Base-by-base conservation (phyloP, 2,329 filamentous ascomycete genomes). In the Cladosporium sp. region DNA sequence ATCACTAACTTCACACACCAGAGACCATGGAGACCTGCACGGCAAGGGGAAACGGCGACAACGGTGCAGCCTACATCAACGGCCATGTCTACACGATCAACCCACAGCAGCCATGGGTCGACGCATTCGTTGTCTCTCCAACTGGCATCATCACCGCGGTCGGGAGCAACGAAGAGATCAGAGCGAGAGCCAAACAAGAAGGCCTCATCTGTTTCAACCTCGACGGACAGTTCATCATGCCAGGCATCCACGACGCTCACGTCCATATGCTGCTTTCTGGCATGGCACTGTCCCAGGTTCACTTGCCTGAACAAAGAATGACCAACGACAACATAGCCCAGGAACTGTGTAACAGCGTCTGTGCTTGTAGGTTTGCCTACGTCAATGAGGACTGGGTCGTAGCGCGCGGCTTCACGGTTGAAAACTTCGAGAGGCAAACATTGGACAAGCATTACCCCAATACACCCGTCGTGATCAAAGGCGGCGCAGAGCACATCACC, bases 191-290 rank as follows among this genome's bases (percentile, higher is more conserved):
- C 1, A 55, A 60, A 20, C 8, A 57, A 3, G 25, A 45, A 5
- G 12, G 25, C 17, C 39, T 64, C 2, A 60, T 69, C 6, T 54
- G 61, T 4, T 65, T 66, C 28, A 65, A 73, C 47, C 60, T 73
- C 1, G 59, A 62, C 22, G 62, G 60, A n/a, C 57, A 60, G 10
- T 73, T 73, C 45, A 61, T 69, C 8, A 73, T 74, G 71, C 71
- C 71, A 1, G 71, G 71, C 1, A 71, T 74, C 32, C 71, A 74
- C 56, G 71, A 73, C 57, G 70, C 70, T 2, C 71, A 74, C 56
- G 67, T 65, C 58, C 71, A 73, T 54, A 60, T 73, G 3, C 60
- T 73, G 3, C 58, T 61, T 9, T 67, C 68, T 12, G 68, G 68
- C 2, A 58, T 71, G 4, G 62, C 61, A 13, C 63, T 66, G 13